Conservation (phyloP, 2,329 filamentous ascomycete genomes). For the Dactylellina haptotyla region DNA sequence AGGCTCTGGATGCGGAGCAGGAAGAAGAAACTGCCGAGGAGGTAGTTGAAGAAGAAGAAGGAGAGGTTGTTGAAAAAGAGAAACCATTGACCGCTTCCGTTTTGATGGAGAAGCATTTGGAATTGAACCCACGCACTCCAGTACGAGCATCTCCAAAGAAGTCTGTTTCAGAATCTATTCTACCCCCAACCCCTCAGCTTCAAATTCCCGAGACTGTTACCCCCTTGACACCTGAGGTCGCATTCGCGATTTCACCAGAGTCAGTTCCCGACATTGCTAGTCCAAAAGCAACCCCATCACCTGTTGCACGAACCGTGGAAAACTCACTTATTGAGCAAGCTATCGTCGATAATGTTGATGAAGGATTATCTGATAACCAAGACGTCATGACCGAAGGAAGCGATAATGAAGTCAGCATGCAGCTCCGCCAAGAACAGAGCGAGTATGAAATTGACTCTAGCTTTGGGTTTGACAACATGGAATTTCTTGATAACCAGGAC, state of each 20-base stretch:
- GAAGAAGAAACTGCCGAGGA: background rate
- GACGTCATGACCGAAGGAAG: background rate
- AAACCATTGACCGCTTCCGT: background rate
- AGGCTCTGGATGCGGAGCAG: background rate
- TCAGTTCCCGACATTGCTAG: too few species aligned
- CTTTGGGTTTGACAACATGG: background rate
- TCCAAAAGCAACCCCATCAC: too few species aligned
- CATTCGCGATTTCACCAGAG: too few species aligned
- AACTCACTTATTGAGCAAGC: background rate
- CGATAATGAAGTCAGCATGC: constrained; percentile 10
- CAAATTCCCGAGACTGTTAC: too few species aligned
- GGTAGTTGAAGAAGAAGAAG: background rate
- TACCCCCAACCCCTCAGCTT: too few species aligned
- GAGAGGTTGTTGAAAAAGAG: background rate
- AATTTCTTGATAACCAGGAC: background rate
- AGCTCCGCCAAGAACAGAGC: constrained; percentile 11
- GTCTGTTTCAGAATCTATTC: too few species aligned
- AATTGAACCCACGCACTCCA: background rate
- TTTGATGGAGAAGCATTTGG: background rate
- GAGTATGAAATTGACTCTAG: background rate
- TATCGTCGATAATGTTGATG: background rate
- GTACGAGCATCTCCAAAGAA: too few species aligned
- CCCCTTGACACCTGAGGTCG: too few species aligned
- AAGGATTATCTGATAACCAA: background rate
- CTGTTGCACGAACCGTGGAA: too few species aligned